Conservation (phyloP, 352 stramenopile genomes). For the Phytophthora pini region DNA sequence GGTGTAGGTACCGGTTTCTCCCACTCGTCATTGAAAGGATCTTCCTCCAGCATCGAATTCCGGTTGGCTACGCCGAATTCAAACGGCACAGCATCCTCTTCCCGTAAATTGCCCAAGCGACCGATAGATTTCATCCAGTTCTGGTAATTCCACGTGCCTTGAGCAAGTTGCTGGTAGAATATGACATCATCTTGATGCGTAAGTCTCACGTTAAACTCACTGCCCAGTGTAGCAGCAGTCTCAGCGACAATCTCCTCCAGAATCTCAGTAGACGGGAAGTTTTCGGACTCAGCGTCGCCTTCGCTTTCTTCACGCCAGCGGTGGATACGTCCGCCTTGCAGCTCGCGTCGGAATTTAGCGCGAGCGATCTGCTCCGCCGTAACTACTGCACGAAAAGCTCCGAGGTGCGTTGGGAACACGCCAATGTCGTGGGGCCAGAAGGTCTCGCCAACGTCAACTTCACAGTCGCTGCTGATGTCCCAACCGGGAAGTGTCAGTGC, state of each 20-base stretch:
- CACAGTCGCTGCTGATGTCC: slow-evolving; percentile 17
- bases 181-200: slow-evolving; percentile 41
- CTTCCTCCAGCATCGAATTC: slow-evolving; percentile 5
- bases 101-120: slow-evolving; percentile 42
- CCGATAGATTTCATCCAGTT: slow-evolving; percentile 59
- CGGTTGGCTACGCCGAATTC: slow-evolving; percentile 13
- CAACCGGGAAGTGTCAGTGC: slow-evolving; percentile 46
- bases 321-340: slow-evolving; percentile 38
- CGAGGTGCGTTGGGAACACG: slow-evolving; percentile 59
- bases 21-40: slow-evolving; percentile 5
- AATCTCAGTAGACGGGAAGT: slow-evolving; percentile 50
- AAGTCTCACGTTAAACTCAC: slow-evolving; percentile 52
- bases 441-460: slow-evolving; percentile 19
- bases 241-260: slow-evolving; percentile 60
- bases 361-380: slow-evolving; percentile 62
- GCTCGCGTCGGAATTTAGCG: slow-evolving; percentile 56
- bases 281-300: neutral
- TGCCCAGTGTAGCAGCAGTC: slow-evolving; percentile 45
- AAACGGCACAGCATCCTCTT: slow-evolving; percentile 51
- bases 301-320: slow-evolving; percentile 8
- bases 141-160: slow-evolving; percentile 48
- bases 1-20: slow-evolving; percentile 13
- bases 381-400: slow-evolving; percentile 63
- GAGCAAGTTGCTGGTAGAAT: slow-evolving; percentile 46
- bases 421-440: slow-evolving; percentile 59